phyloP scores from a whole-genome alignment of 495 filamentous ascomycete species.

The Talaromyces proteolyticus region DNA sequence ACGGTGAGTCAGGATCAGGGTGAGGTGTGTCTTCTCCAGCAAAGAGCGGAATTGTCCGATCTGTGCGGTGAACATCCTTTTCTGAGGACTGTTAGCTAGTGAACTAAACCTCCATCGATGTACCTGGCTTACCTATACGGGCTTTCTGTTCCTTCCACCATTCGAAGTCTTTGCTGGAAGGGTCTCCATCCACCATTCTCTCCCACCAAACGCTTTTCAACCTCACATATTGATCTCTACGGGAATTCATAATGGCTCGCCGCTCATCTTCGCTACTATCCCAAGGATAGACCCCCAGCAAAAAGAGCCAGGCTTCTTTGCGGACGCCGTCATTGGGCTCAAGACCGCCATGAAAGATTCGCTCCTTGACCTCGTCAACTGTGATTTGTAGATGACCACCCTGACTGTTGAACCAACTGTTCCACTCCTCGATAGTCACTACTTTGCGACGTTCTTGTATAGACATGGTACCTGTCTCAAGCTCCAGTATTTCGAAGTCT shows the following conservation, averaged over 20 bases:
- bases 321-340: constrained; percentile 84
- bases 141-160: constrained; percentile 95
- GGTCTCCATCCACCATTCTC: constrained; percentile 73
- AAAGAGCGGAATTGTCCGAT: constrained; percentile 87
- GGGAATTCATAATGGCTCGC: constrained; percentile 71
- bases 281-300: constrained; percentile 90
- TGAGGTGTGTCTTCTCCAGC: constrained; percentile 97
- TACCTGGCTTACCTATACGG: constrained; percentile 68
- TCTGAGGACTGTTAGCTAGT: constrained; percentile 47
- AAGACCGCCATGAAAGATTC: constrained; percentile 91
- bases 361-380: constrained; percentile 87
- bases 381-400: constrained; percentile 73
- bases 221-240: constrained; percentile 88
- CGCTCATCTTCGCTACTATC: constrained; percentile 77
- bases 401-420: constrained; percentile 67
- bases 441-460: constrained; percentile 68
- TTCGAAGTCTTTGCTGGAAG: constrained; percentile 70
- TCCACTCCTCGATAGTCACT: constrained; percentile 82
- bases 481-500: constrained; percentile 90
- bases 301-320: constrained; percentile 94
- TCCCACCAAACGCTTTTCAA: constrained; percentile 98
- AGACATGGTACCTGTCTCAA: constrained; percentile 63
- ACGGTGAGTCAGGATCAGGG: constrained; percentile 93
- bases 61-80: constrained; percentile 96
- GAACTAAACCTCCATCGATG: constrained; percentile 1